Evolutionary conservation across 2,329 filamentous ascomycete genomes (phyloP), one percentile per base, ranked within the genome.

Genomic region (Ophiostoma sp.): DNA sequence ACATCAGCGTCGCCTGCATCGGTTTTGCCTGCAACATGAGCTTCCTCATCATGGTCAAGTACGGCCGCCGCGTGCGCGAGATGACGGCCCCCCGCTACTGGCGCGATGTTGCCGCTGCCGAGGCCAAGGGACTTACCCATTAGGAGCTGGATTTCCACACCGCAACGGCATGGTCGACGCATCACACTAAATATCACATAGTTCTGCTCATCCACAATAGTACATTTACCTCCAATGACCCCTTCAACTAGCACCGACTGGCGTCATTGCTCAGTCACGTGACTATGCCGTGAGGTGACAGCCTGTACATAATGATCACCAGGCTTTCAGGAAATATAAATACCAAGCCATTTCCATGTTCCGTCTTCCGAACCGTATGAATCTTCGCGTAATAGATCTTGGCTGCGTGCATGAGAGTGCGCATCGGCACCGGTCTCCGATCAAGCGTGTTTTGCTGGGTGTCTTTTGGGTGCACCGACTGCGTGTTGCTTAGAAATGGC

Each of bases 1-100:
- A 66, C 52, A 47, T 69, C 14, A 42, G 64, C 11, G 64, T 52
- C 4, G 44, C 49, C 45, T 42, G 66, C 64, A 65, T 69, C 9
- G 42, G 49, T 3, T 45, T 69, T 4, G 67, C 49, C 9, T 47
- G 27, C 58, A 66, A 41, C 27, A 52, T 52, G 64, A 64, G 45
- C 16, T 69, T 69, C 47, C 58, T 69, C 1, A 16, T 41, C 5
- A 64, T 69, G 27, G 8, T 64, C 45, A 40, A 58, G 14, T 66
- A 38, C 7, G 67, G 67, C 40, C 66, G 66, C 44, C 18, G 49
- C 7, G 42, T 65, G 16, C 64, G 67, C 12, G 27, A 38, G 36
- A 42, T 63, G 14, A 60, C 66, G 1, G 66, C 66, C 9, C 42
- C 27, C 36, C 55, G 66, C 27, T 67, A 67, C 58, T 67, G 66